Conservation (phyloP, 768 basidiomycete species). For the Russula lepida region DNA sequence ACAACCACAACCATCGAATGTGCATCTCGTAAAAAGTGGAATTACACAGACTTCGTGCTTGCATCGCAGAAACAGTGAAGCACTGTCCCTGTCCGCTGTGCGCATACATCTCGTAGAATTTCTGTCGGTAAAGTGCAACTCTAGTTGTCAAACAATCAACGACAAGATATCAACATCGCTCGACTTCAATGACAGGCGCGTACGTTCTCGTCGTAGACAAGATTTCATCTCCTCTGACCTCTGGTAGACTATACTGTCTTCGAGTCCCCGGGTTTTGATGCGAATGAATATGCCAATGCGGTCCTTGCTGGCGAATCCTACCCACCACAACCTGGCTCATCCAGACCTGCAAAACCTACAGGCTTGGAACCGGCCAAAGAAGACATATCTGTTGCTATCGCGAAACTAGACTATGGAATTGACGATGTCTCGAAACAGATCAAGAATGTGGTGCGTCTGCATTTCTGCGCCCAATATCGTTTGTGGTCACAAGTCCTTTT, state of each 20-base stretch:
- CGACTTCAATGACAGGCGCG: conserved; percentile 17
- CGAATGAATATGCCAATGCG: conserved; percentile 86
- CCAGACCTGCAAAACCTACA: conserved; percentile 28
- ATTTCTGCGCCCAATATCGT: conserved; percentile 21
- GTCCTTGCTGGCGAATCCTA: conserved; percentile 80
- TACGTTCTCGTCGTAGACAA: conserved; percentile 6
- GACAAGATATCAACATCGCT: not conserved
- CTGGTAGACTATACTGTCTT: conserved; percentile 67
- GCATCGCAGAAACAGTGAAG: not conserved
- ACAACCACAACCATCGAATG: no score
- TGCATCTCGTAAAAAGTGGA: not conserved
- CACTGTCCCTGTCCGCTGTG: no score
- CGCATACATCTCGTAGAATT: not conserved
- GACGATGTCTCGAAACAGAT: conserved; percentile 92
- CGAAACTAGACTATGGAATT: conserved; percentile 78
- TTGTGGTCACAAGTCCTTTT: conserved; percentile 1
- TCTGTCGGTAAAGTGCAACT: not conserved
- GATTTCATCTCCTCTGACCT: conserved; percentile 5
- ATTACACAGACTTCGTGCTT: not conserved
- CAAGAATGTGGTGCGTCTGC: conserved; percentile 57
- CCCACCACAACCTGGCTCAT: conserved; percentile 34
- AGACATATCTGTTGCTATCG: conserved; percentile 83
- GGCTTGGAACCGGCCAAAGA: conserved; percentile 59
- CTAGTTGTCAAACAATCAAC: not conserved
- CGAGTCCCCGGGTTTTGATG: conserved; percentile 65